These are phyloP conservation scores for Candida vaughaniae DNA, from an alignment of 805 yeast genomes.

Conservation along the genomic window DNA sequence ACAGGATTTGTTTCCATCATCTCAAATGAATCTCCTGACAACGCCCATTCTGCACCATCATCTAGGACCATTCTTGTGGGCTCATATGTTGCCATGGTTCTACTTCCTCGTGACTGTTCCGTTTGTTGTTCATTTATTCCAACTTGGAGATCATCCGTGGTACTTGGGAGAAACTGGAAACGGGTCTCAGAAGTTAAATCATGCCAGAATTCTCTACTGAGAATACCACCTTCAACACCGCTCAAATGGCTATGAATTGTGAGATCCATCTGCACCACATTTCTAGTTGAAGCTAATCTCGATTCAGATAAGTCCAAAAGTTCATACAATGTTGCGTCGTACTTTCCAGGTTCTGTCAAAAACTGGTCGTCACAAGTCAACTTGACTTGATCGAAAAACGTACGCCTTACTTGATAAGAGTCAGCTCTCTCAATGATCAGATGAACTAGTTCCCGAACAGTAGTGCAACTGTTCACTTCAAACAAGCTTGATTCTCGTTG, in stretches of 20 bases:
- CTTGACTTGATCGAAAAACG: conserved; percentile 25
- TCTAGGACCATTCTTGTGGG: conserved; percentile 22
- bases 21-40: conserved; percentile 26
- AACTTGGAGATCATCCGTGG: conserved; percentile 4
- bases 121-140: not conserved
- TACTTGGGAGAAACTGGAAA: conserved; percentile 22
- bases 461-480: conserved; percentile 20
- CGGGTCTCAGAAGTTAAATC: conserved; percentile 20
- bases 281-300: conserved; percentile 7
- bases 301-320: conserved; percentile 13
- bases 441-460: conserved; percentile 20
- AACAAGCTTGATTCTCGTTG: conserved; percentile 20
- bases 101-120: not conserved
- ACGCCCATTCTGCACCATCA: conserved; percentile 22
- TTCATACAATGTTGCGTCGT: conserved; percentile 11
- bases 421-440: conserved; percentile 21
- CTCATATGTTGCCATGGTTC: conserved; percentile 13
- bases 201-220: conserved; percentile 24
- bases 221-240: conserved; percentile 23
- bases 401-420: conserved; percentile 20
- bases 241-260: conserved; percentile 15
- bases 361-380: conserved; percentile 12
- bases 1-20: conserved; percentile 14
- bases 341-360: conserved; percentile 1
- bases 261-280: conserved; percentile 15